Conservation (phyloP, 305 asterid genomes). For the Rubia tinctorum region DNA sequence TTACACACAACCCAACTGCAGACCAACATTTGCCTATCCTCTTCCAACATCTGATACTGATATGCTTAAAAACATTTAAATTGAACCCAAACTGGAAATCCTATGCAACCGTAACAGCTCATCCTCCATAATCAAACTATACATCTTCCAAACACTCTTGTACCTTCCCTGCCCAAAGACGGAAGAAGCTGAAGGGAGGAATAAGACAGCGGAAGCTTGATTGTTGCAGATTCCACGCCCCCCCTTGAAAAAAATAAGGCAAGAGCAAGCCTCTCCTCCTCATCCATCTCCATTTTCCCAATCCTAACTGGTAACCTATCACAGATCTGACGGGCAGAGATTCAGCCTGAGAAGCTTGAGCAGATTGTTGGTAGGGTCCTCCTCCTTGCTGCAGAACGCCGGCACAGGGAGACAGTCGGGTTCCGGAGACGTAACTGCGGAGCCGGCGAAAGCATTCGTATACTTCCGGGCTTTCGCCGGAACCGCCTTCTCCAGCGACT, state of each 20-base stretch:
- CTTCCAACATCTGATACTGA: too few relatives aligned
- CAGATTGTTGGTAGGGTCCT: constrained; percentile 19
- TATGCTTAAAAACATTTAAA: too few relatives aligned
- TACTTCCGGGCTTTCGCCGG: background rate
- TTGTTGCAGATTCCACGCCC: constrained; percentile 15
- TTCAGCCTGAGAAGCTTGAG: constrained; percentile 28
- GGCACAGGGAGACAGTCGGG: constrained; percentile 33
- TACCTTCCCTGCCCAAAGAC: background rate
- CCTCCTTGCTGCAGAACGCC: constrained; percentile 24
- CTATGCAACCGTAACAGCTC: too few relatives aligned
- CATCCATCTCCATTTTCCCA: background rate
- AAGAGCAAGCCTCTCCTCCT: background rate
- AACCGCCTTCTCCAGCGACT: background rate
- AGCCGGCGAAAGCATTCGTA: constrained; percentile 15
- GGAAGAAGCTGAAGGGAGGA: background rate
- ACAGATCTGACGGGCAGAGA: constrained; percentile 4
- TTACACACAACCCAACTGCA: too few relatives aligned
- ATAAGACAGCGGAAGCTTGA: background rate
- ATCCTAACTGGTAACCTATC: background rate
- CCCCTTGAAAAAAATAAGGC: constrained; percentile 44
- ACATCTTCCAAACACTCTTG: background rate
- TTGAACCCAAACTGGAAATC: too few relatives aligned
- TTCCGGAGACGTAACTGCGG: constrained; percentile 25
- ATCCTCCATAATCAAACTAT: background rate
- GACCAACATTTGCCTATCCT: too few relatives aligned